A percentile compares a stretch with the other conserved stretches of the same genome.
Evolutionary conservation across 371 early-diverging fungal genomes (phyloP).

Genomic region (Mucor sp.): DNA sequence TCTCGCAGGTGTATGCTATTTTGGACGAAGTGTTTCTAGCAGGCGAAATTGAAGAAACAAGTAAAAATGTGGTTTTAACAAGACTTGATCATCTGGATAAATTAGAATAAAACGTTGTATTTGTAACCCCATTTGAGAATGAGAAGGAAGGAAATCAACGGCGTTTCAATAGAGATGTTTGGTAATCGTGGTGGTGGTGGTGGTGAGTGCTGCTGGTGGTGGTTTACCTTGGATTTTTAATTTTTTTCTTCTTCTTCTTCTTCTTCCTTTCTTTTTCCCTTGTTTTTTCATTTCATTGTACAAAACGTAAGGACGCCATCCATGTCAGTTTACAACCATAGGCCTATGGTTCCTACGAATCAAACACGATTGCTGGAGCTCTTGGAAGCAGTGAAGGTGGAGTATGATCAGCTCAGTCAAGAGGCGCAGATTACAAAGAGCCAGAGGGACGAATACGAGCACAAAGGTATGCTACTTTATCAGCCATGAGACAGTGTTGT

Average conservation of each 20-base stretch:
- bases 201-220: too few species aligned
- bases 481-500: too few species aligned
- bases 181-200: too few species aligned
- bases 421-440: constrained; percentile 73
- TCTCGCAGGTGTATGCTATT: constrained; percentile 86
- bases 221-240: constrained; percentile 2
- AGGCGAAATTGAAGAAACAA: constrained; percentile 97
- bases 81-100: constrained; percentile 81
- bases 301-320: background rate
- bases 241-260: constrained; percentile 6
- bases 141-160: background rate
- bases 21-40: constrained; percentile 97
- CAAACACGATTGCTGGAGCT: constrained; percentile 74
- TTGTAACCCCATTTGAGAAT: background rate
- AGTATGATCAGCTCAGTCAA: constrained; percentile 80
- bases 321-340: constrained; percentile 76
- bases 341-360: constrained; percentile 75
- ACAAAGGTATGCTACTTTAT: background rate
- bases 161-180: background rate
- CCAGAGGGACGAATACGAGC: constrained; percentile 89
- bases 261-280: background rate
- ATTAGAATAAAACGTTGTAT: constrained; percentile 51
- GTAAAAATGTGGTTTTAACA: constrained; percentile 74
- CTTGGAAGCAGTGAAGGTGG: constrained; percentile 80
- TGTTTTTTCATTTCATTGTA: constrained; percentile 8